Base-by-base conservation (phyloP, 768 basidiomycete species). In the Suillus placidus region DNA sequence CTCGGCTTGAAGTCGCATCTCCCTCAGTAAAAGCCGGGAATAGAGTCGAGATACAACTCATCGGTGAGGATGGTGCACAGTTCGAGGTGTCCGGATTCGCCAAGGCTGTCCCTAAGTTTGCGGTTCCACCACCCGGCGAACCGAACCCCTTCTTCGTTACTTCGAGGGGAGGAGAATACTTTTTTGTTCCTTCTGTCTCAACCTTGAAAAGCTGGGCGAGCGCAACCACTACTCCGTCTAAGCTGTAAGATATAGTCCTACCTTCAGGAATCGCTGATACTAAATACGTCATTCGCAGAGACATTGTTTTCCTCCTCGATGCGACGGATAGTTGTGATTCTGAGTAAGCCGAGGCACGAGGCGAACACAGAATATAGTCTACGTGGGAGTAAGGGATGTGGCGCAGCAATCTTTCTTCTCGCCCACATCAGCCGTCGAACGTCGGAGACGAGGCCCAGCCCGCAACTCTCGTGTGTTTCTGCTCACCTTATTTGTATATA, bases 161-260 rank as follows among this genome's bases (percentile, higher is more conserved):
- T n/a, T n/a, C 45, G n/a, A 47, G 45, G 45, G 45, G 45, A 40
- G 38, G 38, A 47, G 45, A 47, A 47, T n/a, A 47, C n/a, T 47
- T 47, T 47, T 47, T n/a, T 8, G 20, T 47, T 47, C 45, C n/a
- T 47, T 47, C 45, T 12, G 45, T 47, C n/a, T 47, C 45, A n/a
- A 47, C 45, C 45, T n/a, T 47, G 45, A 47, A n/a, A 12, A 47
- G 45, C 2, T 47, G 45, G 45, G n/a, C 45, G 5, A 47, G n/a
- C n/a, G n/a, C 14, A 13, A 40, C 38, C 38, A 40, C 38, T 14
- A 40, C n/a, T 10, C 20, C 42, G n/a, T 47, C 45, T 10, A 47
- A 47, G n/a, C n/a, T 47, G 45, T 47, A 47, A n/a, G n/a, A n/a
- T n/a, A n/a, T 9, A n/a, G 10, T 14, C 38, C 38, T 40, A 14